Base-by-base conservation (phyloP, 768 basidiomycete species). In the Chalciporus piperatus region DNA sequence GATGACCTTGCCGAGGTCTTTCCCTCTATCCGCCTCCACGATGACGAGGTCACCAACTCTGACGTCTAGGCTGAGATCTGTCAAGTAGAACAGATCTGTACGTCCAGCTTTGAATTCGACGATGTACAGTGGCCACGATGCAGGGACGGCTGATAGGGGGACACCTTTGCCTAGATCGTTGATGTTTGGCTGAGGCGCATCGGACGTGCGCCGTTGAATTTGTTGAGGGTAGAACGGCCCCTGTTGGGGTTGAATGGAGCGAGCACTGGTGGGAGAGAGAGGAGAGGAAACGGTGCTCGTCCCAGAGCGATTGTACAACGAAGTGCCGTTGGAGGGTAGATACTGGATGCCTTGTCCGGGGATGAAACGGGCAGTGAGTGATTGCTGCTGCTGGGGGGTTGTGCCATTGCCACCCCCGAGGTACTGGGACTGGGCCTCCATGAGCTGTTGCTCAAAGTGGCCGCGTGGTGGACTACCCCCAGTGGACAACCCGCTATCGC, bases 51-150 rank as follows among this genome's bases (percentile, higher is more conserved):
- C 96, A 2, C 93, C 96, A 19, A 88, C 84, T 6, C 83, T 80
- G 54, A 98, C 83, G 32, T 78, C 72, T 35, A 81, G 62, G 60
- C 76, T 63, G 54, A 78, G 75, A 62, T 95, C 89, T 1, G 85
- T 87, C 55, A 86, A 78, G 69, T 97, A 98, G 72, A 94, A 98
- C 23, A 99, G 73, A 68, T 98, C 96, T 56, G 93, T 93, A 37
- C 96, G 83, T 0, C 93, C 92, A 0, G 95, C 95, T 72, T 98
- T 99, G 79, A 99, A 99, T 69, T 97, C 90, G 60, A 98, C 89
- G 60, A 98, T 95, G 77, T 82, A 98, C 8, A 99, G 79, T n/a
- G 89, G 92, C 76, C 88, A 91, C 32, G 84, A 83, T 12, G 87
- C 67, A 1, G 94, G 87, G 38, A 99, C 85, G 43, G 87, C 70